Evolutionary conservation across 2,329 filamentous ascomycete species (phyloP), one percentile per base, ranked within the genome.

Genomic region (Ceratocystis destructans): DNA sequence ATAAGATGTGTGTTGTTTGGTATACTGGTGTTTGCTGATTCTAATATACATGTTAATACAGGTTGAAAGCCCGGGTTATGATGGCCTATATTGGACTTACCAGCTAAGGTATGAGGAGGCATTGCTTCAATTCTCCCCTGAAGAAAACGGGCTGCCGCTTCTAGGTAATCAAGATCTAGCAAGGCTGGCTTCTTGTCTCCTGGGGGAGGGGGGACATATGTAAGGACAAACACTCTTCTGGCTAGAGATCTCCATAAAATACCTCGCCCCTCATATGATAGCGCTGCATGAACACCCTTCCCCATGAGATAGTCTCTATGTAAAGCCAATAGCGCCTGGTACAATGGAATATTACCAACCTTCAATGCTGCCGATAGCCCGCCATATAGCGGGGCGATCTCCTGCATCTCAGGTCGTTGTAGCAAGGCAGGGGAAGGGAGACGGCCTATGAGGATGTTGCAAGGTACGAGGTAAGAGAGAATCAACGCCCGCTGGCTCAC

Each of bases 171-270:
- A 4, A 96, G 79, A 71, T 90, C 86, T 5, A 96, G 79, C 0
- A 88, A 89, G 0, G 90, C 88, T 2, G 90, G 86, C 71, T 82
- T 83, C 70, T 80, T 84, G 70, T 71, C 77, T 5, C 46, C 57
- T 72, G 77, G 79, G 66, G 78, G 79, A 1, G 87, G 87, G 50
- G 85, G 83, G n/a, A 85, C 82, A 69, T 92, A 94, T 17, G 84
- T 88, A 12, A 94, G 79, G 8, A 93, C 76, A 74, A 96, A 96
- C 0, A 87, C 84, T 70, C 86, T 87, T 37, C 91, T 84, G 20
- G 88, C 83, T 5, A 97, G 81, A 1, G 88, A 88, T 15, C 93
- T 85, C 90, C 90, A 96, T 12, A 96, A 83, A 1, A 95, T 79
- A 0, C 90, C 84, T 66, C 94, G 88, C 67, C 92, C 87, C 64